Percentiles rank a stretch among this genome's conserved stretches.
Conservation (phyloP, 371 early-diverging fungal genomes). For the Rhizomucor miehei region DNA sequence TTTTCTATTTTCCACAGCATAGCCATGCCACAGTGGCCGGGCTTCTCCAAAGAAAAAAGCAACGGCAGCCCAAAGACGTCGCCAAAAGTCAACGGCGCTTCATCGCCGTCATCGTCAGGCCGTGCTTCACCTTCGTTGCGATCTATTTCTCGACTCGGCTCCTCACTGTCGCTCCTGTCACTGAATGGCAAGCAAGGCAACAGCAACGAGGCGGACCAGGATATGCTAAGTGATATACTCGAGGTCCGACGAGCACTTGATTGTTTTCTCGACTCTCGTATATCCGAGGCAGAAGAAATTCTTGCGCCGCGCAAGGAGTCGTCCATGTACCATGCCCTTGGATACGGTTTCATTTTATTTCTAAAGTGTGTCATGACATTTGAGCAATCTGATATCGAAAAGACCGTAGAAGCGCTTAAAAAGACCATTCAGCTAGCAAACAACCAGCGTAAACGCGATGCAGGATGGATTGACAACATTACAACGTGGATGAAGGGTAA, state of each 20-base stretch:
- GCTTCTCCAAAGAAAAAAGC: conserved; percentile 8
- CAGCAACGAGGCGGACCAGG: neutral
- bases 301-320: conserved; percentile 40
- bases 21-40: conserved; percentile 13
- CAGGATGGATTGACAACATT: conserved; percentile 31
- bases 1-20: too few relatives aligned
- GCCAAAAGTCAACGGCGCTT: neutral
- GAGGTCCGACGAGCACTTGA: conserved; percentile 57
- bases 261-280: conserved; percentile 63
- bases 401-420: conserved; percentile 57
- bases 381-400: conserved; percentile 58
- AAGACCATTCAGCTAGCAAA: conserved; percentile 53
- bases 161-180: conserved; percentile 3
- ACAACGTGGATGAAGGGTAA: conserved; percentile 39
- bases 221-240: conserved; percentile 14
- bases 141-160: conserved; percentile 16
- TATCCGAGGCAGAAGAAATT: conserved; percentile 59
- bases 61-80: conserved; percentile 2
- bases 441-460: conserved; percentile 46
- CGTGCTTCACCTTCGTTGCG: conserved; percentile 17
- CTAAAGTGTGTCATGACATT: conserved; percentile 76
- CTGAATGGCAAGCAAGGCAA: neutral
- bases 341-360: conserved; percentile 62
- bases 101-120: conserved; percentile 1
- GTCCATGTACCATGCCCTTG: conserved; percentile 67